Conservation (phyloP, 2,329 filamentous ascomycete species). For the Nothophaeocryptopus gaeumannii region DNA sequence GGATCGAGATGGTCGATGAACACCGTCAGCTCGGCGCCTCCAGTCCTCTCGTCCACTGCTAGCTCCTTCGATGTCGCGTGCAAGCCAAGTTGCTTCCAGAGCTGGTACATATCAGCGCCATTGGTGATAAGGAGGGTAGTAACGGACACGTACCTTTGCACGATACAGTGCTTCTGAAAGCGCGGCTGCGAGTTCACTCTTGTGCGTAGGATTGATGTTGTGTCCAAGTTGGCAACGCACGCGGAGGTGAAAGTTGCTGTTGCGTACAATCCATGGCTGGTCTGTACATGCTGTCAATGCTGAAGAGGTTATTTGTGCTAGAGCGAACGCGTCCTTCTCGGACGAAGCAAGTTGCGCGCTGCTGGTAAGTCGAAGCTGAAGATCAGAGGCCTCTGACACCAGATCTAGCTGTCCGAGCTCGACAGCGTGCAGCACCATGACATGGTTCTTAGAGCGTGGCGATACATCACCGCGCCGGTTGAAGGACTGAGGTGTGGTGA, state of each 20-base stretch:
- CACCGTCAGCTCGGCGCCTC: slow-evolving; percentile 10
- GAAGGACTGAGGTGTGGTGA: no score
- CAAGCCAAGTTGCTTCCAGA: slow-evolving; percentile 24
- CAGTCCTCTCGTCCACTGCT: slow-evolving; percentile 10
- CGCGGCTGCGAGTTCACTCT: slow-evolving; percentile 4
- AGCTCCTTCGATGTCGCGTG: slow-evolving; percentile 9
- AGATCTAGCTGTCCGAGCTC: slow-evolving; percentile 11
- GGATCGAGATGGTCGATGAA: slow-evolving; percentile 28
- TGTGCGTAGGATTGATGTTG: neutral
- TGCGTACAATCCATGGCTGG: slow-evolving; percentile 35
- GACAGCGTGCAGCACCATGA: slow-evolving; percentile 7
- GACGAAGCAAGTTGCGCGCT: slow-evolving; percentile 22
- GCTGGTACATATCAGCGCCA: slow-evolving; percentile 14
- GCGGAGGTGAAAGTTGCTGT: slow-evolving; percentile 34
- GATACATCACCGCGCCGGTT: neutral
- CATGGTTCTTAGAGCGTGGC: neutral
- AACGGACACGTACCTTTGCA: slow-evolving; percentile 7
- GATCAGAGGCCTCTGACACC: slow-evolving; percentile 14
- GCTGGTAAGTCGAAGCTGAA: slow-evolving; percentile 23
- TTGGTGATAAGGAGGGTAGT: neutral
- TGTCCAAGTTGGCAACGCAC: slow-evolving; percentile 10
- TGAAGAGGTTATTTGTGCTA: slow-evolving; percentile 7
- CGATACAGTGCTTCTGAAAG: slow-evolving; percentile 11
- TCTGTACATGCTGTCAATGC: slow-evolving; percentile 4
- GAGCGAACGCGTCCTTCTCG: slow-evolving; percentile 12